These are phyloP conservation scores for Microbotryum intermedium DNA, from an alignment of 1,284 basidiomycete genomes.

Conservation along the genomic window DNA sequence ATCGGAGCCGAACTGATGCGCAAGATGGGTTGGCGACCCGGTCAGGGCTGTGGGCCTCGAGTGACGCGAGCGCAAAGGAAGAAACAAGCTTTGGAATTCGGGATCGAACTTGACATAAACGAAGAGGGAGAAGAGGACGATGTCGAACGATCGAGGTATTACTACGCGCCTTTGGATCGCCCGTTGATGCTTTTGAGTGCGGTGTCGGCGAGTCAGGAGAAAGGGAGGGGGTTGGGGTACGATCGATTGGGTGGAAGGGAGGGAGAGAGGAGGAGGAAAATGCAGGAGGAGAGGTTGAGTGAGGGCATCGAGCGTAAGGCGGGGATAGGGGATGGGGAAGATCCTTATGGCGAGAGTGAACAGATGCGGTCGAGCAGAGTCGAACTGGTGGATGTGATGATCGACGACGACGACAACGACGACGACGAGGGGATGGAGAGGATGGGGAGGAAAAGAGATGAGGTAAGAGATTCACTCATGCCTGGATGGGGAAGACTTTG, in stretches of 20 bases:
- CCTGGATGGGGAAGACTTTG: neutral
- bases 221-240: conserved; percentile 61
- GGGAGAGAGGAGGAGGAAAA: neutral
- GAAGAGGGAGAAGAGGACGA: conserved; percentile 45
- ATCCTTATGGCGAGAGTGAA: conserved; percentile 41
- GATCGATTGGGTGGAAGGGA: conserved; percentile 47
- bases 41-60: conserved; percentile 86
- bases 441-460: conserved; percentile 30
- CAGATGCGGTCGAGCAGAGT: neutral
- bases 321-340: conserved; percentile 36
- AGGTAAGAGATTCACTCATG: too few species aligned
- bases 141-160: conserved; percentile 72
- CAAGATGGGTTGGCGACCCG: conserved; percentile 90
- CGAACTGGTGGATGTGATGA: neutral
- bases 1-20: conserved; percentile 69
- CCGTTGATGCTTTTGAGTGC: conserved; percentile 53
- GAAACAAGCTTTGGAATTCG: conserved; percentile 45
- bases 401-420: conserved; percentile 46
- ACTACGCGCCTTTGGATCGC: conserved; percentile 74
- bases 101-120: conserved; percentile 24
- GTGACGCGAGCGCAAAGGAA: conserved; percentile 68
- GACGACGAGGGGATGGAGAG: conserved; percentile 51
- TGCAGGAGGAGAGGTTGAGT: neutral
- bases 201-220: conserved; percentile 57
- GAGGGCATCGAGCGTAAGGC: neutral